Conservation (phyloP, 1,139 yeast species). For the Pichia sp. region DNA sequence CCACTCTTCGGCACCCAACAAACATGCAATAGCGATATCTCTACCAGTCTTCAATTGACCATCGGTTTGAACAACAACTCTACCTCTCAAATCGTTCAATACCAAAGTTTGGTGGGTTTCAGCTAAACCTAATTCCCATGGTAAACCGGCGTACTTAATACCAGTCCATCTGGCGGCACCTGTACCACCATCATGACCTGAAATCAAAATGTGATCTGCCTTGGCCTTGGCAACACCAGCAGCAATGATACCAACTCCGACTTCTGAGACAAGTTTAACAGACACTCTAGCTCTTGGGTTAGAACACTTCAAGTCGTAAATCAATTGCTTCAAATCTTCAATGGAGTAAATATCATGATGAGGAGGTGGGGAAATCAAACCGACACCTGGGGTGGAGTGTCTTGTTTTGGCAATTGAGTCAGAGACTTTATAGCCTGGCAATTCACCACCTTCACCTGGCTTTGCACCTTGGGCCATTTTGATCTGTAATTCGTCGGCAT, state of each 20-base stretch:
- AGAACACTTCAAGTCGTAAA: conserved; percentile 93
- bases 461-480: conserved; percentile 99
- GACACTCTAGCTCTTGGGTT: conserved; percentile 97
- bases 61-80: conserved; percentile 93
- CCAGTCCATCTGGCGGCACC: conserved; percentile 99
- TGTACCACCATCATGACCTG: conserved; percentile 99
- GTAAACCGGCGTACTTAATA: conserved; percentile 93
- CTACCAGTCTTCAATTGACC: conserved; percentile 96
- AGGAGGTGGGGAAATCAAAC: conserved; percentile 96
- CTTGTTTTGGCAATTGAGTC: conserved; percentile 88
- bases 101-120: conserved; percentile 98
- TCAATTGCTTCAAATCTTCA: conserved; percentile 94
- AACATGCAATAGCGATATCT: conserved; percentile 92
- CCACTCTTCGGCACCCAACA: conserved; percentile 98
- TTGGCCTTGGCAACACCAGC: conserved; percentile 99
- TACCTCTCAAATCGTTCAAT: conserved; percentile 89
- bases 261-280: conserved; percentile 93
- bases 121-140: conserved; percentile 98
- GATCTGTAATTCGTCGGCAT: conserved; percentile 95
- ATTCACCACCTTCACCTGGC: conserved; percentile 99
- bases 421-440: conserved; percentile 93
- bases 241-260: conserved; percentile 98
- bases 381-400: conserved; percentile 96
- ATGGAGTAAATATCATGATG: conserved; percentile 98
- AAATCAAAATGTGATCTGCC: conserved; percentile 90